These are phyloP conservation scores for Glonium stellatum DNA, from an alignment of 495 filamentous ascomycete genomes.

Conservation along the genomic window DNA sequence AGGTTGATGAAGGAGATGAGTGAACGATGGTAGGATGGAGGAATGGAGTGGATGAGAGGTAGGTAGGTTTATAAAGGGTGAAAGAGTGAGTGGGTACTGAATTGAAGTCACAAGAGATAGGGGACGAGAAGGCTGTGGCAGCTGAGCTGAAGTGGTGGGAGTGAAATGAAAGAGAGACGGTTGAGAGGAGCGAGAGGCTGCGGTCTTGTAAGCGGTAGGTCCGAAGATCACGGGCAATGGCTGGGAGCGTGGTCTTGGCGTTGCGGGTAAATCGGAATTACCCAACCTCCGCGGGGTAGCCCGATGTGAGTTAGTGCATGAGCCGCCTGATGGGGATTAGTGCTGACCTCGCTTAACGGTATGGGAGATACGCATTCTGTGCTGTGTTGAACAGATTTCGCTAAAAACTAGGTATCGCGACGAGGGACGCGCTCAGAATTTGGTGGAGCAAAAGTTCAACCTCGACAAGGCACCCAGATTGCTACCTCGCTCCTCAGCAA, in stretches of 20 bases:
- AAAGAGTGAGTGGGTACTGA: slow-evolving; percentile 8
- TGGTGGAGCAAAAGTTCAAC: slow-evolving; percentile 11
- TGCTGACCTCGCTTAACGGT: neutral
- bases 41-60: slow-evolving; percentile 1
- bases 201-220: slow-evolving; percentile 19
- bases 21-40: neutral
- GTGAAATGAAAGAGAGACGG: slow-evolving; percentile 23
- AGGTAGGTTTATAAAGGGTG: slow-evolving; percentile 11
- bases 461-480: slow-evolving; percentile 10
- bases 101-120: slow-evolving; percentile 6
- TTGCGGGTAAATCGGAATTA: neutral
- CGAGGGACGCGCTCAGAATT: slow-evolving; percentile 11
- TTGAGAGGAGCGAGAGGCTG: slow-evolving; percentile 15
- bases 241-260: slow-evolving; percentile 19
- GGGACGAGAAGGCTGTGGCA: slow-evolving; percentile 11
- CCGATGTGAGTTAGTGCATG: neutral
- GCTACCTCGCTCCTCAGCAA: neutral
- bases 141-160: slow-evolving; percentile 4
- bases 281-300: neutral
- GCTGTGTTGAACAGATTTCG: neutral
- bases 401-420: slow-evolving; percentile 10
- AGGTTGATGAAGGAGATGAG: slow-evolving; percentile 12
- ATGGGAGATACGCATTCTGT: neutral
- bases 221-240: slow-evolving; percentile 10
- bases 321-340: no score